These are phyloP conservation scores for Solanum etuberosum DNA, from an alignment of 257 asterid genomes.

Conservation along the genomic window DNA sequence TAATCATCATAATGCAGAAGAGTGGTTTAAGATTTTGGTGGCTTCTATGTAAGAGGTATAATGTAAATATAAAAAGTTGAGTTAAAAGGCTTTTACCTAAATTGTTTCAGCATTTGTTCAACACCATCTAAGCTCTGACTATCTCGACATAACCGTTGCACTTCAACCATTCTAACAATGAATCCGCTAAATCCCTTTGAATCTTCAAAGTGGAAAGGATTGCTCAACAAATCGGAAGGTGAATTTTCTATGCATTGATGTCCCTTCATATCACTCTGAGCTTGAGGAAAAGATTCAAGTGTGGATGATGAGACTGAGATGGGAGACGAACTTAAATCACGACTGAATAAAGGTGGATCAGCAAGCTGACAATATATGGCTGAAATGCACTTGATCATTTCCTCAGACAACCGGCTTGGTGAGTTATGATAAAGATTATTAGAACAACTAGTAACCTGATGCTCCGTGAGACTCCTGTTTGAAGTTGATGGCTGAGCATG, in stretches of 20 bases:
- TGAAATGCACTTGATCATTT: conserved; percentile 84
- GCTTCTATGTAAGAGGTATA: not conserved
- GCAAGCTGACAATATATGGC: conserved; percentile 57
- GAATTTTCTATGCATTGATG: conserved; percentile 14
- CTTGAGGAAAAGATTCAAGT: conserved; percentile 21
- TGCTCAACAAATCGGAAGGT: conserved; percentile 20
- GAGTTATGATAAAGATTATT: conserved; percentile 26
- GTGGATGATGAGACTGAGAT: conserved; percentile 28
- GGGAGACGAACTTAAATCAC: conserved; percentile 23
- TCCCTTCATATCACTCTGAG: conserved; percentile 7
- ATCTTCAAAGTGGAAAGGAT: conserved; percentile 20
- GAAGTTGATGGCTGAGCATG: conserved; percentile 26
- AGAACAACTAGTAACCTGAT: conserved; percentile 17
- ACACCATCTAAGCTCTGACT: conserved; percentile 36
- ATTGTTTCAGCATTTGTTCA: conserved; percentile 43
- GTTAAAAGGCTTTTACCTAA: conserved; percentile 26
- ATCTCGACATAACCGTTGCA: conserved; percentile 44
- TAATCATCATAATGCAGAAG: no score
- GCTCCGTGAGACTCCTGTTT: conserved; percentile 19
- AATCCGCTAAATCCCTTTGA: conserved; percentile 21
- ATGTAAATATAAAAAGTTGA: not conserved
- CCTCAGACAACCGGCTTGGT: conserved; percentile 68
- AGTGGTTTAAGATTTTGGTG: not conserved
- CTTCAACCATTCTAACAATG: conserved; percentile 34
- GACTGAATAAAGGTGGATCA: conserved; percentile 39